A percentile compares a stretch with the other conserved stretches of the same genome.
Evolutionary conservation across 768 basidiomycete genomes (phyloP).

Genomic region (Gymnopilus junonius): DNA sequence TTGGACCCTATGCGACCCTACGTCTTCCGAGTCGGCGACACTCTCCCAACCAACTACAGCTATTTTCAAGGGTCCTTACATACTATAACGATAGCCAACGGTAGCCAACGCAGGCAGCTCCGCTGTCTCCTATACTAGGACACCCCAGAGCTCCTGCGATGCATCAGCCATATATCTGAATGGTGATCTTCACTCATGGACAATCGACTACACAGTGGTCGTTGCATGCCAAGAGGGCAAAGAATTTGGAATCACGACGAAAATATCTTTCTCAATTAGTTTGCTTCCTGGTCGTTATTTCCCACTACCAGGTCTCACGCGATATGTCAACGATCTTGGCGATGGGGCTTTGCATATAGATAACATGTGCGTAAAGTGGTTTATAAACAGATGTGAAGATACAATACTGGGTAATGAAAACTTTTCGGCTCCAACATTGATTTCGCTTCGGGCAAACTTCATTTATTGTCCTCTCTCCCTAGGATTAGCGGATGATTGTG

Average conservation of each 20-base stretch:
- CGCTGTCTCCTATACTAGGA: conserved; percentile 26
- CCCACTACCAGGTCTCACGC: conserved; percentile 17
- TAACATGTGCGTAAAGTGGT: conserved; percentile 7
- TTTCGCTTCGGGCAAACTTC: conserved; percentile 27
- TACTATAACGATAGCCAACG: conserved; percentile 14
- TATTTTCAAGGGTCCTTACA: conserved; percentile 29
- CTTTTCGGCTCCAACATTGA: conserved; percentile 16
- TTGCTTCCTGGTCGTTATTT: conserved; percentile 22
- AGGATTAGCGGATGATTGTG: conserved; percentile 19
- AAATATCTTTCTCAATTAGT: conserved; percentile 19
- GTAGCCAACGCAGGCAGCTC: conserved; percentile 27
- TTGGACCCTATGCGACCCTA: conserved; percentile 31
- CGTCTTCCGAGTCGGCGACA: conserved; percentile 29
- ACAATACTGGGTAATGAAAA: too few relatives aligned
- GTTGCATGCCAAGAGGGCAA: conserved; percentile 19
- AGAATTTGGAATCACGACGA: conserved; percentile 18
- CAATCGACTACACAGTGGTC: conserved; percentile 23
- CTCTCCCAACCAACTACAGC: conserved; percentile 29
- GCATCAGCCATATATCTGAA: conserved; percentile 24
- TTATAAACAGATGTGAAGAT: not conserved
- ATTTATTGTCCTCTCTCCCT: conserved; percentile 25
- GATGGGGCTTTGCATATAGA: conserved; percentile 11
- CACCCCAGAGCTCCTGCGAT: conserved; percentile 29
- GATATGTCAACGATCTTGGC: conserved; percentile 4
- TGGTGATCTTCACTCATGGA: conserved; percentile 21